Conservation (phyloP, 2,329 filamentous ascomycete species). For the Cryphonectria nitschkei region DNA sequence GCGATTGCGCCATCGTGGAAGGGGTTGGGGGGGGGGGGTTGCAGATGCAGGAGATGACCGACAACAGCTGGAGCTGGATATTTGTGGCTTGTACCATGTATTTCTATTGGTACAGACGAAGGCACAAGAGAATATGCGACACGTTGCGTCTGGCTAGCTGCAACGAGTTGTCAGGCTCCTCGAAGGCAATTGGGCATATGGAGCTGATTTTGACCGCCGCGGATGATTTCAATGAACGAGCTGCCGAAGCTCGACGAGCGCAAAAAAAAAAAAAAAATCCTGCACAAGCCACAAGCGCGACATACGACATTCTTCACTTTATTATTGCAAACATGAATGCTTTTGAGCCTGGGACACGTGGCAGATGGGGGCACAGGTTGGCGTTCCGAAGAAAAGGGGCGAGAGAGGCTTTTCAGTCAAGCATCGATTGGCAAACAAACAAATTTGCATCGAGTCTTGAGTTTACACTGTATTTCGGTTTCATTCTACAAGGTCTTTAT, state of each 20-base stretch:
- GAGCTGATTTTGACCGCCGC: not conserved
- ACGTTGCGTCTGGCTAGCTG: not conserved
- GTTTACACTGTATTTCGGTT: conserved; percentile 16
- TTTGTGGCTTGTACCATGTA: not conserved
- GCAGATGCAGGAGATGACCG: not conserved
- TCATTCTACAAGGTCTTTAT: conserved; percentile 25
- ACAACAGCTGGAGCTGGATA: not conserved
- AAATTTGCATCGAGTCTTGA: conserved; percentile 12
- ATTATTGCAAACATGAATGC: conserved; percentile 5
- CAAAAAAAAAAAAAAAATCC: not conserved
- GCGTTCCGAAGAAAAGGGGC: conserved; percentile 20
- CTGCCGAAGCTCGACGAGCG: not conserved
- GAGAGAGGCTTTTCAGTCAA: not conserved
- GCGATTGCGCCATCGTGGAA: not conserved
- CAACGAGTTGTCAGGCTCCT: not conserved
- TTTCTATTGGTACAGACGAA: not conserved
- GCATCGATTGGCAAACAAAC: conserved; percentile 20
- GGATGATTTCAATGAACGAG: not conserved
- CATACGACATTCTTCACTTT: not conserved
- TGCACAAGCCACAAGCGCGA: not conserved
- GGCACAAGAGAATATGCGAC: not conserved
- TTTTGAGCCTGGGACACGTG: not conserved
- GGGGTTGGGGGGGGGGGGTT: not conserved
- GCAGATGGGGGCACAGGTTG: conserved; percentile 9
- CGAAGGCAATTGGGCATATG: not conserved